Evolutionary conservation across 306 rosid genomes (phyloP).

Genomic region (Quercus cerris): DNA sequence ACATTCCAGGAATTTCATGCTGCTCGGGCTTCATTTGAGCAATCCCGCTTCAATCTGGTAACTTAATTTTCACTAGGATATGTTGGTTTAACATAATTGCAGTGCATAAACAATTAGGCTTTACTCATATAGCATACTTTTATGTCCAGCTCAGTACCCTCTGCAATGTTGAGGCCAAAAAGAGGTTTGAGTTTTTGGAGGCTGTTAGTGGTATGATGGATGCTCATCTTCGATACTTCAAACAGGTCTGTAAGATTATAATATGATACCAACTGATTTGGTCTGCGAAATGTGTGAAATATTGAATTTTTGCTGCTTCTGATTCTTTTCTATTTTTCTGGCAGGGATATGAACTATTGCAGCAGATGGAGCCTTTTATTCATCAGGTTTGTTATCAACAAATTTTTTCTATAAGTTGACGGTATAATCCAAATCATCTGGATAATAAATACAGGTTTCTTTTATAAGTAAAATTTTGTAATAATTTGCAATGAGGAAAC

Average conservation of each 20-base stretch:
- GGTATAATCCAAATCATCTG: conserved; percentile 5
- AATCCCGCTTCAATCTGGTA: conserved; percentile 88
- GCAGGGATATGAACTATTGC: conserved; percentile 51
- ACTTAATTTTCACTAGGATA: conserved; percentile 23
- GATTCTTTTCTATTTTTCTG: conserved; percentile 7
- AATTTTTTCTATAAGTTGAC: conserved; percentile 14
- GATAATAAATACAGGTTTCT: conserved; percentile 2
- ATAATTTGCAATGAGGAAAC: not conserved
- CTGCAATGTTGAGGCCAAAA: conserved; percentile 61
- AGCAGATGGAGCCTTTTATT: conserved; percentile 52
- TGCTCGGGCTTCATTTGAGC: conserved; percentile 72
- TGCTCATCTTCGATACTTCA: conserved; percentile 81
- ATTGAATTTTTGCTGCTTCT: conserved; percentile 17
- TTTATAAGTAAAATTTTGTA: not conserved
- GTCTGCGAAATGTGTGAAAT: not conserved
- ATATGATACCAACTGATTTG: conserved; percentile 11
- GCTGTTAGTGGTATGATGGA: conserved; percentile 73
- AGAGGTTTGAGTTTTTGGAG: conserved; percentile 71
- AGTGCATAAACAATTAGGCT: conserved; percentile 18
- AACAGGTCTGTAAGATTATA: conserved; percentile 50
- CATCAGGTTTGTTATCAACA: conserved; percentile 38
- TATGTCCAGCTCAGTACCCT: conserved; percentile 55
- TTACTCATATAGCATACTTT: conserved; percentile 20
- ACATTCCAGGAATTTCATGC: conserved; percentile 71
- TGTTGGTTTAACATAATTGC: conserved; percentile 8